Evolutionary conservation across 2,329 filamentous ascomycete genomes (phyloP).

Genomic region (Fusarium sp.): DNA sequence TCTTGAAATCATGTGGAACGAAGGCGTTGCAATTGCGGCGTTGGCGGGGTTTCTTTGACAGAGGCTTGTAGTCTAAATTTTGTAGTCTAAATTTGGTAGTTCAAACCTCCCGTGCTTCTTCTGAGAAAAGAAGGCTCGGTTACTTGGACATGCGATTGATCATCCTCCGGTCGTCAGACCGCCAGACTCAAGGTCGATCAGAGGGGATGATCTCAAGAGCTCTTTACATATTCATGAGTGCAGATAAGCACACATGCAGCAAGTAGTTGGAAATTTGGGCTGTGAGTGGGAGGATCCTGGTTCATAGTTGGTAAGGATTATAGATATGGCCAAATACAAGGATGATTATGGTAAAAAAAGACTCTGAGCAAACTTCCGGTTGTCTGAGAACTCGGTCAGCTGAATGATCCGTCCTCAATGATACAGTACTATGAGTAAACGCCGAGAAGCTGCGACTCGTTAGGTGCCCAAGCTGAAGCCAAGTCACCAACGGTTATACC

Average conservation of each 20-base stretch:
- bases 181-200: conserved; percentile 27
- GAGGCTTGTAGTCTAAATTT: neutral
- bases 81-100: too few relatives aligned
- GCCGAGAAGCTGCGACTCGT: conserved; percentile 12
- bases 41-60: conserved; percentile 16
- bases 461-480: conserved; percentile 29
- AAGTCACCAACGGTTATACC: conserved; percentile 4
- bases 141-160: conserved; percentile 10
- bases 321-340: neutral
- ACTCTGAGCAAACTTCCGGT: conserved; percentile 2
- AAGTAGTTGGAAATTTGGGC: neutral
- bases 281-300: neutral
- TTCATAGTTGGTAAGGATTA: neutral
- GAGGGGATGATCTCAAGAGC: conserved; percentile 14
- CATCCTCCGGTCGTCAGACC: conserved; percentile 24
- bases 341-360: conserved; percentile 1
- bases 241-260: neutral
- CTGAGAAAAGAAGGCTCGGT: neutral
- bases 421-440: neutral
- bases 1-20: conserved; percentile 25
- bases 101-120: conserved; percentile 1
- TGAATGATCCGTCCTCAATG: conserved; percentile 1
- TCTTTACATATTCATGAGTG: neutral
- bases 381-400: conserved; percentile 28
- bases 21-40: conserved; percentile 23